phyloP scores from a whole-genome alignment of 345 rosid genomes.

The Eucalyptus globulus region DNA sequence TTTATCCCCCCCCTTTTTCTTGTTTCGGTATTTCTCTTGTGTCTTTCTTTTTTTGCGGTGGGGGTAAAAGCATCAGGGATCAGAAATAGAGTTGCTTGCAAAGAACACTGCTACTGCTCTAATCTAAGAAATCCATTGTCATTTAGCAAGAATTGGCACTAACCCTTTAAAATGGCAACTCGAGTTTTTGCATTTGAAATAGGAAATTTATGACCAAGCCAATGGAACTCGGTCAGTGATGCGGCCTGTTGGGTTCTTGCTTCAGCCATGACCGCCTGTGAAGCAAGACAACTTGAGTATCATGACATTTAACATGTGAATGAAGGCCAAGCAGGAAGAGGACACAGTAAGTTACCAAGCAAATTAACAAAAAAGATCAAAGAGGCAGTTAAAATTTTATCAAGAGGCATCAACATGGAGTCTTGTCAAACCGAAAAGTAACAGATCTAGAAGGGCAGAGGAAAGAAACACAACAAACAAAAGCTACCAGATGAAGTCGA shows the following conservation, averaged over 20 bases:
- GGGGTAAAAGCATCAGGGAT: not conserved
- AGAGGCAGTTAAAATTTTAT: not conserved
- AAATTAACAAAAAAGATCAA: not conserved
- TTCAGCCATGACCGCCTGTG: slow-evolving; percentile 94
- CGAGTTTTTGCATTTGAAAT: slow-evolving; percentile 91
- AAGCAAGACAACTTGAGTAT: not conserved
- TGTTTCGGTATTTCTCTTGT: not conserved
- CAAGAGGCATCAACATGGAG: not conserved
- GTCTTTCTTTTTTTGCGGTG: not conserved
- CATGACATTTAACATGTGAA: not conserved
- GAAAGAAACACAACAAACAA: not conserved
- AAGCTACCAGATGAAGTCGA: not conserved
- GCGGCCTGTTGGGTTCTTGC: slow-evolving; percentile 99
- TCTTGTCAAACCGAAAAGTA: not conserved
- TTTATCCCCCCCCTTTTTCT: not conserved
- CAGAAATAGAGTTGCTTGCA: not conserved
- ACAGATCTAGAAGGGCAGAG: not conserved
- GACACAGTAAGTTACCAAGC: not conserved
- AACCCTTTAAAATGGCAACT: slow-evolving; percentile 90
- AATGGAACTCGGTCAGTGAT: slow-evolving; percentile 85
- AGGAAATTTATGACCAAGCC: slow-evolving; percentile 95
- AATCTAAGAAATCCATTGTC: not conserved
- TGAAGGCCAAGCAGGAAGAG: not conserved
- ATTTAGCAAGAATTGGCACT: not conserved
- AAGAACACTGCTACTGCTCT: not conserved